Evolutionary conservation across 1,284 basidiomycete species (phyloP), one percentile per base, ranked within the genome.

Genomic region (Apiotrichum mycotoxinovorans): DNA sequence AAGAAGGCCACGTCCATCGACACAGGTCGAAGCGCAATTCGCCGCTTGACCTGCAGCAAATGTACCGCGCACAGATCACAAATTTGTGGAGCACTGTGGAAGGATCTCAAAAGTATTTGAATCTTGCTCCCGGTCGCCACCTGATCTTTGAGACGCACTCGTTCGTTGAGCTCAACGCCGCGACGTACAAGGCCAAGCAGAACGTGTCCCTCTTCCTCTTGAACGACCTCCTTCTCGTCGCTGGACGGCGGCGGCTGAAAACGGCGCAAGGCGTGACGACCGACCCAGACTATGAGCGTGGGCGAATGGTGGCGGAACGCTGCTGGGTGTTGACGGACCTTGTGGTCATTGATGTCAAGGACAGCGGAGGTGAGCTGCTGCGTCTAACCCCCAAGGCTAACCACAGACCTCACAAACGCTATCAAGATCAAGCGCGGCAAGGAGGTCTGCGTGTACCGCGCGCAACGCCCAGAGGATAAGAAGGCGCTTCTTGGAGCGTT

Each of bases 61-160:
- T 98, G 62, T 98, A 98, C 74, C 89, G 88, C 55, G 88, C 88
- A 40, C 95, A 98, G 78, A 88, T 98, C 80, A 89, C 93, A 65
- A 85, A 86, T 1, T 80, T 98, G 0, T 96, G 96, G 79, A 80
- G 89, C 7, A 87, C 88, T 51, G 89, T 98, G 63, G 92, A 97
- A 70, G 95, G 96, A n/a, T 91, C 93, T 0, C 88, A 93, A 64
- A 97, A 97, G 75, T 94, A 95, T 71, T 85, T 94, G 1, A 93
- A 94, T 0, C 87, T 89, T 9, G 87, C 87, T 0, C 86, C 91
- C 0, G 94, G 93, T 3, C 83, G 95, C 55, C 95, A 98, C 71
- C 84, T 98, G 54, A 85, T 98, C 26, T 82, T 85, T 18, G 94
- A 98, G 74, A 84, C 91, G 56, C 87, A 91, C 57, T 85, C 85